These are phyloP conservation scores for Allium fistulosum DNA, from an alignment of 106 monocot genomes.

Conservation along the genomic window DNA sequence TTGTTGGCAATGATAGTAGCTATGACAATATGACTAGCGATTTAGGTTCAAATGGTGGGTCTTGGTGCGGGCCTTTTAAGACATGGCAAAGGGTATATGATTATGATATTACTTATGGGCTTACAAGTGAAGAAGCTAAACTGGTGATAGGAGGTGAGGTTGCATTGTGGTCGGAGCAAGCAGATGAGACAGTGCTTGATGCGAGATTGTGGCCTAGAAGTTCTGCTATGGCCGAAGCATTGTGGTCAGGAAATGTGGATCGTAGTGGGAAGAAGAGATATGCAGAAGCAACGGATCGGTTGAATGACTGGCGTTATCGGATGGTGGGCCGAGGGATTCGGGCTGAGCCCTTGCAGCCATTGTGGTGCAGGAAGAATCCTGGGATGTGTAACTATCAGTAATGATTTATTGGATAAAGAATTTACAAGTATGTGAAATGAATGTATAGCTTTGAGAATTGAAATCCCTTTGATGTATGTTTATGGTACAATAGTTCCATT, in stretches of 20 bases:
- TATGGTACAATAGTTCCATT: no score
- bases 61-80: slow-evolving; percentile 55
- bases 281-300: slow-evolving; percentile 65
- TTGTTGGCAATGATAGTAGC: slow-evolving; percentile 73
- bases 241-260: slow-evolving; percentile 82
- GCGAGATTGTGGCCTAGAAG: slow-evolving; percentile 76
- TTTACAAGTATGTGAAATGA: no score
- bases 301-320: slow-evolving; percentile 75
- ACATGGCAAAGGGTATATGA: slow-evolving; percentile 25
- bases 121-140: slow-evolving; percentile 30
- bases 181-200: slow-evolving; percentile 69
- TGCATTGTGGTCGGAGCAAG: slow-evolving; percentile 88
- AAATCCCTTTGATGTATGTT: no score
- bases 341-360: slow-evolving; percentile 89
- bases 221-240: slow-evolving; percentile 66
- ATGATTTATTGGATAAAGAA: no score
- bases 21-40: slow-evolving; percentile 43
- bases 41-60: slow-evolving; percentile 44
- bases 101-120: slow-evolving; percentile 20
- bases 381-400: slow-evolving; percentile 58
- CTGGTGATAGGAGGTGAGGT: slow-evolving; percentile 88
- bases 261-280: slow-evolving; percentile 49
- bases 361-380: slow-evolving; percentile 60
- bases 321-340: slow-evolving; percentile 70
- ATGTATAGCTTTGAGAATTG: no score